Percentiles rank a stretch among this genome's conserved stretches.
phyloP scores from a whole-genome alignment of 345 rosid species.

The Pseudoturritis turrita region DNA sequence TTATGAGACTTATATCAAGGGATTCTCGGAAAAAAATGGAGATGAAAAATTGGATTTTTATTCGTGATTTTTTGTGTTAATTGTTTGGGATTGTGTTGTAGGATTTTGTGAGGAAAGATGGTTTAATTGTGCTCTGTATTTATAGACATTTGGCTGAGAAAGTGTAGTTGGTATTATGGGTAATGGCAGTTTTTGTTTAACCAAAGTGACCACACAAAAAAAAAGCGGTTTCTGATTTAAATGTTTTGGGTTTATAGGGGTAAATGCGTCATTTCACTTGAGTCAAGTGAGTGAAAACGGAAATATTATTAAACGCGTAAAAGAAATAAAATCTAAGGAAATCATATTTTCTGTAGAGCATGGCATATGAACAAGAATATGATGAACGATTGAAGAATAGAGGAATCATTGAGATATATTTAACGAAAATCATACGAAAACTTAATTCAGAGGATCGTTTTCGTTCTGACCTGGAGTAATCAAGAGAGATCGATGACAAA shows the following conservation, averaged over 20 bases:
- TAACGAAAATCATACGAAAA: background rate
- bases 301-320: background rate
- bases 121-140: slow-evolving; percentile 12
- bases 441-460: background rate
- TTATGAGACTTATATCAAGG: background rate
- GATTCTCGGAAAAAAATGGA: background rate
- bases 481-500: background rate
- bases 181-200: slow-evolving; percentile 22
- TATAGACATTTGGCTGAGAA: slow-evolving; percentile 23
- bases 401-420: background rate
- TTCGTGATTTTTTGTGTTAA: background rate
- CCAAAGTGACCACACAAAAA: background rate
- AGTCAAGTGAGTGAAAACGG: background rate
- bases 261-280: slow-evolving; percentile 11
- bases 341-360: slow-evolving; percentile 20
- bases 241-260: background rate
- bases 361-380: slow-evolving; percentile 9
- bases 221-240: background rate
- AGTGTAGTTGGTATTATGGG: slow-evolving; percentile 29
- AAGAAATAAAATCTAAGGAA: background rate
- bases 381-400: background rate
- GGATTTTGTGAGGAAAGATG: slow-evolving; percentile 15
- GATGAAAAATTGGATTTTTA: background rate
- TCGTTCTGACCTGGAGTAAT: background rate
- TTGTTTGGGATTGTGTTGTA: background rate